Evolutionary conservation across 2,329 filamentous ascomycete species (phyloP).

Genomic region (Ophiocordyceps polyrhachis-furcata): DNA sequence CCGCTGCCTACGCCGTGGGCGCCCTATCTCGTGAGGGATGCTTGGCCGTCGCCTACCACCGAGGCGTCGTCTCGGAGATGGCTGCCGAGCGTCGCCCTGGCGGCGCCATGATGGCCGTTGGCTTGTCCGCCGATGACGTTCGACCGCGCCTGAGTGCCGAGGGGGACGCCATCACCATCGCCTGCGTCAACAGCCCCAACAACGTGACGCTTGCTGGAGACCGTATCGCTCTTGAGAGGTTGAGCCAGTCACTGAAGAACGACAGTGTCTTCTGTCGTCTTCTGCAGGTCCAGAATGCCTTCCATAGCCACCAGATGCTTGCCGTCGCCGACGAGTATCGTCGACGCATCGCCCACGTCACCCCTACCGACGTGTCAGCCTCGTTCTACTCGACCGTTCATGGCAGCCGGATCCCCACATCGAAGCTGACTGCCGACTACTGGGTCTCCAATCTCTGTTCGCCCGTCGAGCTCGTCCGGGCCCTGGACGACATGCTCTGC

Average conservation of each 20-base stretch:
- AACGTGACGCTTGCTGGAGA: background rate
- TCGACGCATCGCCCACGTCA: background rate
- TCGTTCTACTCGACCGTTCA: background rate
- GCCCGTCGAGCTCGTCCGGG: background rate
- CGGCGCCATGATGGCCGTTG: background rate
- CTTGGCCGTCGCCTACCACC: background rate
- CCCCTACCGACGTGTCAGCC: background rate
- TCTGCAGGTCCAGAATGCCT: background rate
- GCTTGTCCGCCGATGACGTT: background rate
- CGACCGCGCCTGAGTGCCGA: background rate
- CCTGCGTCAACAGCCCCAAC: background rate
- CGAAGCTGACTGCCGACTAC: background rate
- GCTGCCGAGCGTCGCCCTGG: background rate
- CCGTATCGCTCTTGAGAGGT: background rate
- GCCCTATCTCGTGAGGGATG: background rate
- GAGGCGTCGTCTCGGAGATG: background rate
- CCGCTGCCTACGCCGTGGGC: background rate
- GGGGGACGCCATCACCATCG: background rate
- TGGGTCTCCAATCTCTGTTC: background rate
- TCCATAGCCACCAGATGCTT: background rate
- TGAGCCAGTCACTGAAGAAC: background rate
- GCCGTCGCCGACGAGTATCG: background rate
- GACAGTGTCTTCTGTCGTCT: background rate
- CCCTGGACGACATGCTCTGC: background rate
- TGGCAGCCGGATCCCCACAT: background rate